These are phyloP conservation scores for Tricholoma matsutake DNA, from an alignment of 768 basidiomycete species.

Conservation along the genomic window DNA sequence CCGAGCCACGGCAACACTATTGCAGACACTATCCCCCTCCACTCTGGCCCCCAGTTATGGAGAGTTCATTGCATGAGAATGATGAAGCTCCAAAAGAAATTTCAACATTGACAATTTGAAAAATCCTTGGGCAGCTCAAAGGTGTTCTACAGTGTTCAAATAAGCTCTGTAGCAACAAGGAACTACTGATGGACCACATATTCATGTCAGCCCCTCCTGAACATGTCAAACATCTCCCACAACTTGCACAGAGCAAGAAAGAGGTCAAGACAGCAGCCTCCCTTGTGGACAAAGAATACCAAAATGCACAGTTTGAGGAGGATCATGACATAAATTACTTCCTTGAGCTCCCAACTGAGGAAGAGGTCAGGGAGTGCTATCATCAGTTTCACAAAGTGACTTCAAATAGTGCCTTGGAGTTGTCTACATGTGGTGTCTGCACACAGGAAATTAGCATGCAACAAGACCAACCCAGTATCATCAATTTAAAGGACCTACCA, in stretches of 20 bases:
- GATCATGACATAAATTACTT: not conserved
- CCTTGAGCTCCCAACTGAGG: not conserved
- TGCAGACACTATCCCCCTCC: not conserved
- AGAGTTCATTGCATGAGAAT: not conserved
- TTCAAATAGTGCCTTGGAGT: not conserved
- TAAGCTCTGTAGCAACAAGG: not conserved
- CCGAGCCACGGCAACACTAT: too few relatives aligned
- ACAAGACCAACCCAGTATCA: not conserved
- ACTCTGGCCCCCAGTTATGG: not conserved
- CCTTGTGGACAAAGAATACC: not conserved
- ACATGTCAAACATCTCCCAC: not conserved
- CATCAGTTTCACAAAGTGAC: slow-evolving; percentile 7
- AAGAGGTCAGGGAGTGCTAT: not conserved
- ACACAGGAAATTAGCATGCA: slow-evolving; percentile 4
- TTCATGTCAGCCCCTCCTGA: not conserved
- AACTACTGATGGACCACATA: not conserved
- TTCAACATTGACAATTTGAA: not conserved
- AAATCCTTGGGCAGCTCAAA: not conserved
- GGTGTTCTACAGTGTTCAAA: not conserved
- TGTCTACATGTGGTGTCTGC: slow-evolving; percentile 11
- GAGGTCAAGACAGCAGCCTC: not conserved
- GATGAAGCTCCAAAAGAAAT: not conserved
- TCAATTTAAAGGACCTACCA: not conserved
- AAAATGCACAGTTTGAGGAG: not conserved
- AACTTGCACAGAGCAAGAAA: not conserved